Evolutionary conservation across 192 early-diverging fungal species (phyloP).

Genomic region (Entomortierella beljakovae): DNA sequence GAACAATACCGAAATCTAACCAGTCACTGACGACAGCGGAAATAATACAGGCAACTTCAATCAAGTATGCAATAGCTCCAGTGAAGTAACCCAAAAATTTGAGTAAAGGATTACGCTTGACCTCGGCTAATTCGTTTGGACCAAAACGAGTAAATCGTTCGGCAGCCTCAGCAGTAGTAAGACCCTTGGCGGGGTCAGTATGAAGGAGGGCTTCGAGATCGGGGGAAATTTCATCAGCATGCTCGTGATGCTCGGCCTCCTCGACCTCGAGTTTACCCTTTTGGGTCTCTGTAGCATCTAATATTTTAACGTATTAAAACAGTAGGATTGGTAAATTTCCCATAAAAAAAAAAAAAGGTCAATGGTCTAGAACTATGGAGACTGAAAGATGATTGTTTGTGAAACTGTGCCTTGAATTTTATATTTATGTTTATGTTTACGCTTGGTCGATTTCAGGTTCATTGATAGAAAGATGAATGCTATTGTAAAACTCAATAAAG

Average conservation of each 20-base stretch:
- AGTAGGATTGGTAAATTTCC: too few species aligned
- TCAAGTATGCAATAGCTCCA: slow-evolving; percentile 91
- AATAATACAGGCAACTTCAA: slow-evolving; percentile 90
- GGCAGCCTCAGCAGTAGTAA: slow-evolving; percentile 80
- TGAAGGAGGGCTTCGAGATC: slow-evolving; percentile 87
- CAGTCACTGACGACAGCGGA: slow-evolving; percentile 74
- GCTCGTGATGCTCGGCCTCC: slow-evolving; percentile 79
- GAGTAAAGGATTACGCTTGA: slow-evolving; percentile 85
- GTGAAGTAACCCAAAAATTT: slow-evolving; percentile 91
- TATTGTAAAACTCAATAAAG: too few species aligned
- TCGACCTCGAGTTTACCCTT: slow-evolving; percentile 67
- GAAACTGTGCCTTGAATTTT: too few species aligned
- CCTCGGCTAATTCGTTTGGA: slow-evolving; percentile 84
- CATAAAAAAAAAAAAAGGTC: too few species aligned
- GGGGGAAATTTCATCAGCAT: slow-evolving; percentile 81
- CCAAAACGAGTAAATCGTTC: slow-evolving; percentile 83
- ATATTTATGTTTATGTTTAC: too few species aligned
- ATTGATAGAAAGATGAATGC: too few species aligned
- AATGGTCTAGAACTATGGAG: too few species aligned
- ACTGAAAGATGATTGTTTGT: too few species aligned
- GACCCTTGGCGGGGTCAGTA: slow-evolving; percentile 82
- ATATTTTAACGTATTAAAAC: neutral
- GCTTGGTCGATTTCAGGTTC: too few species aligned
- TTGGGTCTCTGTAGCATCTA: slow-evolving; percentile 14
- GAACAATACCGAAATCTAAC: slow-evolving; percentile 87